A percentile compares a stretch with the other conserved stretches of the same genome.
Evolutionary conservation across 495 filamentous ascomycete species (phyloP).

Genomic region (Tuber aestivum): DNA sequence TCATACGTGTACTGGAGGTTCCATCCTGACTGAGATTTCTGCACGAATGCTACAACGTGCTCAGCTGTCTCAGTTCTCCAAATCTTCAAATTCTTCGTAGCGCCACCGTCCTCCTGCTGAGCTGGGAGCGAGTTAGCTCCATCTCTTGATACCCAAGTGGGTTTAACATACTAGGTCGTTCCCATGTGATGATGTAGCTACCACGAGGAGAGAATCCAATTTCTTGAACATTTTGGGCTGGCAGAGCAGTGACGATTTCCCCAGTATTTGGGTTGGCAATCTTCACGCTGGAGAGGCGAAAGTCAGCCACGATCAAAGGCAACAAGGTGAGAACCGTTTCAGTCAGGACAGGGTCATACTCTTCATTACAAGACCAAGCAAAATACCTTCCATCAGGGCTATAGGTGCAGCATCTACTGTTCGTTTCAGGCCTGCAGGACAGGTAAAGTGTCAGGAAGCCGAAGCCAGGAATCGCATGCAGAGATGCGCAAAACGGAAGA

Average conservation of each 20-base stretch:
- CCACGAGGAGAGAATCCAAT: slow-evolving; percentile 88
- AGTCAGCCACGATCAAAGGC: slow-evolving; percentile 22
- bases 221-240: slow-evolving; percentile 79
- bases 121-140: slow-evolving; percentile 44
- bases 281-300: slow-evolving; percentile 55
- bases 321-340: not conserved
- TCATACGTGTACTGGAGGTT: slow-evolving; percentile 94
- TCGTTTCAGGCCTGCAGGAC: slow-evolving; percentile 73
- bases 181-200: slow-evolving; percentile 93
- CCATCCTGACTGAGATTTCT: slow-evolving; percentile 93
- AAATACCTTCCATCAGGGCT: slow-evolving; percentile 93
- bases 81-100: slow-evolving; percentile 91
- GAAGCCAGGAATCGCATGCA: not conserved
- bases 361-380: slow-evolving; percentile 85
- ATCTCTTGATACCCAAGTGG: not conserved
- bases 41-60: slow-evolving; percentile 79
- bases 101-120: slow-evolving; percentile 88
- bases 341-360: slow-evolving; percentile 47
- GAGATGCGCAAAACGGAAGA: not conserved
- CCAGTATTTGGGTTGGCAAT: slow-evolving; percentile 78
- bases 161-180: slow-evolving; percentile 54
- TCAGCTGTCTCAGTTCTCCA: slow-evolving; percentile 68
- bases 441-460: slow-evolving; percentile 13
- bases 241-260: slow-evolving; percentile 65
- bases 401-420: slow-evolving; percentile 87